phyloP scores from a whole-genome alignment of 2,329 filamentous ascomycete genomes.

The Colletotrichum sp. region DNA sequence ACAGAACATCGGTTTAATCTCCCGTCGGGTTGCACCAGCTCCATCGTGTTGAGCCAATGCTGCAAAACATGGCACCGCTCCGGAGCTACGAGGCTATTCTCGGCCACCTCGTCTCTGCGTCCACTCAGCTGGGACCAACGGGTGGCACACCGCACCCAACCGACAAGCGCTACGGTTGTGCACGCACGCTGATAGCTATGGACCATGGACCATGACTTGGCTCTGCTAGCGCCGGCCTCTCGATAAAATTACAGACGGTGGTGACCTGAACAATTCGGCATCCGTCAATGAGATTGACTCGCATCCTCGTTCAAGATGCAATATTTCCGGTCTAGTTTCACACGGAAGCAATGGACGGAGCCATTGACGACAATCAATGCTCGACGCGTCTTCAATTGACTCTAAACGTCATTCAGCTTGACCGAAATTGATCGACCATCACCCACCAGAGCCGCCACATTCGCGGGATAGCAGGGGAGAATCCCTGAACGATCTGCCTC shows the following conservation, averaged over 20 bases:
- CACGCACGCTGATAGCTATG: neutral
- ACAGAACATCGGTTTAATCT: neutral
- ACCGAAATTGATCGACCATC: neutral
- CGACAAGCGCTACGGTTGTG: neutral
- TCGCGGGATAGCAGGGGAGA: neutral
- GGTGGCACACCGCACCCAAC: neutral
- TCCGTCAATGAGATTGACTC: neutral
- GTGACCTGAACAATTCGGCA: neutral
- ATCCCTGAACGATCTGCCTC: constrained; percentile 17
- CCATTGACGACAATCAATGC: neutral
- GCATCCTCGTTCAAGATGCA: neutral
- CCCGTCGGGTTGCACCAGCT: neutral
- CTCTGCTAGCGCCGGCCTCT: neutral
- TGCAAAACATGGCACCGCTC: neutral
- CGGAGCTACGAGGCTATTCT: neutral
- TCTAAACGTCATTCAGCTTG: neutral
- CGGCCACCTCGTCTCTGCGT: neutral
- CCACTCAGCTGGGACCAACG: neutral
- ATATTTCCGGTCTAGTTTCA: neutral
- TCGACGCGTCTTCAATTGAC: neutral
- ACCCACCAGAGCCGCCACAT: constrained; percentile 3
- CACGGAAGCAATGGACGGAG: neutral
- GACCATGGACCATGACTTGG: neutral
- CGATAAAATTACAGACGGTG: neutral
- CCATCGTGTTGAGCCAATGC: neutral